phyloP scores from a whole-genome alignment of 257 asterid species.

The Knoxia roxburghii region DNA sequence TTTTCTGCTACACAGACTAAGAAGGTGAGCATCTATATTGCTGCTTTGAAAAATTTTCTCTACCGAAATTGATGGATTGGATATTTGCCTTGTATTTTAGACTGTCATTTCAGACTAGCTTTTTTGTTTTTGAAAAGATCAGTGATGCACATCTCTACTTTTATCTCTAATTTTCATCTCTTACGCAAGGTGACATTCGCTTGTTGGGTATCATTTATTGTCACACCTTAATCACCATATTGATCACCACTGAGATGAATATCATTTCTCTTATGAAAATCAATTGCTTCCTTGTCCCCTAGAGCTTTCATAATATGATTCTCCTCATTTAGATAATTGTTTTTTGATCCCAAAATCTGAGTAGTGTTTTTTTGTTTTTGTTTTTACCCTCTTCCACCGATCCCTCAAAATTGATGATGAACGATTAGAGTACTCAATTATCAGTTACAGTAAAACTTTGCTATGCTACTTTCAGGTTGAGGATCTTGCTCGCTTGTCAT shows the following conservation, averaged over 20 bases:
- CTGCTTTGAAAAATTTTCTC: background rate
- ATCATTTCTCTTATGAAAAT: too few relatives aligned
- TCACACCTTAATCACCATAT: too few relatives aligned
- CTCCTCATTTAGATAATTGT: background rate
- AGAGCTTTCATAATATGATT: background rate
- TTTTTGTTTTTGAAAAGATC: too few relatives aligned
- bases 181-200: too few relatives aligned
- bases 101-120: background rate
- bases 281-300: background rate
- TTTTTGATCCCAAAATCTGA: background rate
- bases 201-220: too few relatives aligned
- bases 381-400: too few relatives aligned
- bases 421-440: conserved; percentile 1
- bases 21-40: conserved; percentile 44
- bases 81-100: background rate
- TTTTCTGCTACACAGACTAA: conserved; percentile 98
- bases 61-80: background rate
- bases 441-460: conserved; percentile 9
- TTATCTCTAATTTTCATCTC: too few relatives aligned
- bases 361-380: background rate
- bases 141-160: too few relatives aligned
- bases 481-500: conserved; percentile 93
- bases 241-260: too few relatives aligned
- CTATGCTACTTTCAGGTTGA: conserved; percentile 55
- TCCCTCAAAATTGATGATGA: background rate